Evolutionary conservation across 371 early-diverging fungal species (phyloP).

Genomic region (Rhizomucor miehei): DNA sequence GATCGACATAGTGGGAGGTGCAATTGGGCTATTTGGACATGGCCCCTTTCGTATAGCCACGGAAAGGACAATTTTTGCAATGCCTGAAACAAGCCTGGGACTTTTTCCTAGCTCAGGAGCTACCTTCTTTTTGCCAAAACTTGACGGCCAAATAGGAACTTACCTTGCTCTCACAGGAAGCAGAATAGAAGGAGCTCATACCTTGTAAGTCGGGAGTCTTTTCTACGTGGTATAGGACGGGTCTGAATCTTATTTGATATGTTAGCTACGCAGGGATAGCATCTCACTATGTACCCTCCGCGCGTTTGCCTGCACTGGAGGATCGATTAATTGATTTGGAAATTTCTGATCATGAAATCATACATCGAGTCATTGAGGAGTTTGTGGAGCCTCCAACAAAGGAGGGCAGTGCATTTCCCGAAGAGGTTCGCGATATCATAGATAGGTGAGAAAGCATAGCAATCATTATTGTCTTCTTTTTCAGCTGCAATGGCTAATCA

Average conservation of each 20-base stretch:
- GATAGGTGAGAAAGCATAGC: conserved; percentile 47
- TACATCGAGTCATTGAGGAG: conserved; percentile 91
- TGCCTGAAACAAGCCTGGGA: conserved; percentile 96
- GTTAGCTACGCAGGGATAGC: conserved; percentile 58
- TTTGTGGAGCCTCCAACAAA: conserved; percentile 63
- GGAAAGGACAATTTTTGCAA: conserved; percentile 90
- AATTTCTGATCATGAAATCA: conserved; percentile 71
- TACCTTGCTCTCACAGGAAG: conserved; percentile 93
- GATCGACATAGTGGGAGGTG: conserved; percentile 84
- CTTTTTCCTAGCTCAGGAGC: conserved; percentile 97
- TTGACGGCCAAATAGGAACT: conserved; percentile 91
- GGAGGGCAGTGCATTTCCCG: conserved; percentile 39
- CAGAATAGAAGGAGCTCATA: conserved; percentile 78
- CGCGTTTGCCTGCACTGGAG: conserved; percentile 78
- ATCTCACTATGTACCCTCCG: conserved; percentile 94
- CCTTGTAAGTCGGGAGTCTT: conserved; percentile 56
- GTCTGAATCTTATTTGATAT: neutral
- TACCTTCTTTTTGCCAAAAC: conserved; percentile 90
- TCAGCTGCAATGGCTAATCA: too few species aligned
- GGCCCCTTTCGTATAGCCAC: conserved; percentile 96
- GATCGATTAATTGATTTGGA: conserved; percentile 83
- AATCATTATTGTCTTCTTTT: too few species aligned
- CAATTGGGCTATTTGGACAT: conserved; percentile 93
- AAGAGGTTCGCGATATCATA: conserved; percentile 64
- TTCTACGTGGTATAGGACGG: neutral